Evolutionary conservation across 116 monocot genomes (phyloP), one percentile per base, ranked within the genome.

Genomic region (Zostera marina): DNA sequence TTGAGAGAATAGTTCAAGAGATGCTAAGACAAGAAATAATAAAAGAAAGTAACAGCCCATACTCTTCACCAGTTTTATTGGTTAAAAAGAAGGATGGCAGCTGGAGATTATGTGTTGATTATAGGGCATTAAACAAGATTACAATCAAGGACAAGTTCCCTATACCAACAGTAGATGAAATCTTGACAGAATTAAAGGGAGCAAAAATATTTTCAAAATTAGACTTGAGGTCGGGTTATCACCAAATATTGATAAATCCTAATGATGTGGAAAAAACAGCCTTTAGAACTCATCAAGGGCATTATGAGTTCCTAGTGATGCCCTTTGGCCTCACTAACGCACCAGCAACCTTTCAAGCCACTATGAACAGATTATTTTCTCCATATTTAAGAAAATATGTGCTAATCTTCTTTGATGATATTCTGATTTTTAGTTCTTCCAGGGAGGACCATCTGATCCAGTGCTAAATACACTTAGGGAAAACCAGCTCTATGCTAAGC

Each of bases 341-440:
- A 10, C 47, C 23, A 0, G 22, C 22, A 4, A 62, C 47, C 9
- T 48, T 62, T 7, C 62, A 62, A 62, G 7, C 1, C 7, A 8
- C 17, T 3, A 62, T 62, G 44, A 44, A 62, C 48, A 47, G 38
- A 2, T 2, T 44, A 5, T 44, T 44, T 10, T 0, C 1, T 4
- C 46, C 13, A 0, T 9, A 22, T 2, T 10, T 60, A 0, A 6
- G 22, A 2, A 13, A 43, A 9, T 60, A 23, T 22, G 45, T 45
- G 22, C 1, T 60, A 10, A 21, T 60, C 3, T 60, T 60, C 60
- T 60, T 60, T 60, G 25, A 47, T 12, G 47, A 62, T 26, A 62
- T 62, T 14, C 22, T 62, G 1, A 16, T 49, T n/a, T 62, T 47
- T 45, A 47, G 0, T 5, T 14, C 0, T 0, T n/a, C 47, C 1